These are phyloP conservation scores for Periconia macrospinosa DNA, from an alignment of 2,329 filamentous ascomycete genomes.

Conservation along the genomic window DNA sequence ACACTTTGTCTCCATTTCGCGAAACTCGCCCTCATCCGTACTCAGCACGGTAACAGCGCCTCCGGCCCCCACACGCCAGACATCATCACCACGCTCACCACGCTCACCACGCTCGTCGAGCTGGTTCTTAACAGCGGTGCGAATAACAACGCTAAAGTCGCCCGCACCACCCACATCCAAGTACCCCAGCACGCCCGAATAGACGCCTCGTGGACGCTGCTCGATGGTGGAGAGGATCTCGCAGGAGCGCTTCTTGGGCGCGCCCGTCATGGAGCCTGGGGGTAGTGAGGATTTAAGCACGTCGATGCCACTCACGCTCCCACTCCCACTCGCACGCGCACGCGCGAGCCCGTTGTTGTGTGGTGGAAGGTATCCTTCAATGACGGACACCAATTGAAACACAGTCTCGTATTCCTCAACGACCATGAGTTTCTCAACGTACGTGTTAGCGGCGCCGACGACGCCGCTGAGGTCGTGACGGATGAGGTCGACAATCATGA, in stretches of 20 bases:
- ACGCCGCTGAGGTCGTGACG: constrained; percentile 85
- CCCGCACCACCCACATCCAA: constrained; percentile 78
- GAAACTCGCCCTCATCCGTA: constrained; percentile 74
- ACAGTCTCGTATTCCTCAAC: constrained; percentile 88
- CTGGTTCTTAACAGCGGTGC: constrained; percentile 64
- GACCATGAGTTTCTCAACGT: constrained; percentile 73
- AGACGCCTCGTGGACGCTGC: constrained; percentile 67
- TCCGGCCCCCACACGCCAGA: constrained; percentile 81
- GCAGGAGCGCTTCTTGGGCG: constrained; percentile 86
- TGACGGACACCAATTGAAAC: constrained; percentile 82
- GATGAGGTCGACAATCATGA: constrained; percentile 95
- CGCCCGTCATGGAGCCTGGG: constrained; percentile 90
- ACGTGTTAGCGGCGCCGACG: constrained; percentile 69
- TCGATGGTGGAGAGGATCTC: constrained; percentile 75
- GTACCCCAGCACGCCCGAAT: constrained; percentile 84
- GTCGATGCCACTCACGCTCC: constrained; percentile 67
- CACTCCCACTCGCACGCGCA: no score
- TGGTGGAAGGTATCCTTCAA: constrained; percentile 62
- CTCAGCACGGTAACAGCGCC: constrained; percentile 85
- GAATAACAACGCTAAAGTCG: constrained; percentile 85
- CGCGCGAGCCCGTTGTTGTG: background rate
- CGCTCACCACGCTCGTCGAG: no score
- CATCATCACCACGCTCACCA: no score
- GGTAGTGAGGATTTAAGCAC: constrained; percentile 75
- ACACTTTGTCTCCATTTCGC: constrained; percentile 69